A percentile compares a stretch with the other conserved stretches of the same genome.
Evolutionary conservation across 148 eudicot genomes (phyloP).

Genomic region (Vaccinium vitisidaea): DNA sequence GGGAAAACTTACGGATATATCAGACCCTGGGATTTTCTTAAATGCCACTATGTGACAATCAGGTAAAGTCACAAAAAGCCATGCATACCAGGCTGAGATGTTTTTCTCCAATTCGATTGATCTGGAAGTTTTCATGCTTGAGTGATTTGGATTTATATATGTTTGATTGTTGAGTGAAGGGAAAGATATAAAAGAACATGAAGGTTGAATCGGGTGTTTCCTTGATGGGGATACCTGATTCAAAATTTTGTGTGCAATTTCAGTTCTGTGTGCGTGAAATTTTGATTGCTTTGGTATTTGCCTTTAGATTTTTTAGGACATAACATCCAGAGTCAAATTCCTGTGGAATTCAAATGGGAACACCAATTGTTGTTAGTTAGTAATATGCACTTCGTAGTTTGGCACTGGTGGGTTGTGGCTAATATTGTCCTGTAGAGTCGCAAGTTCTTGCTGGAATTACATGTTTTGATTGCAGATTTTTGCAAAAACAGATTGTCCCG

Average conservation of each 20-base stretch:
- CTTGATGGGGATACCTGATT: background rate
- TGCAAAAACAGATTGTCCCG: background rate
- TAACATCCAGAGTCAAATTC: background rate
- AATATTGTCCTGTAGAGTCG: background rate
- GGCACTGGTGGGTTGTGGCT: background rate
- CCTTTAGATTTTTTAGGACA: background rate
- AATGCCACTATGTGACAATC: background rate
- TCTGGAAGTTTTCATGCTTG: background rate
- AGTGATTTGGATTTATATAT: background rate
- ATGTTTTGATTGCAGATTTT: background rate
- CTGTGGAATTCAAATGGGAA: background rate
- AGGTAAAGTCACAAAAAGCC: background rate
- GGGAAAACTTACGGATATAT: background rate
- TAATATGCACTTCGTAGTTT: background rate
- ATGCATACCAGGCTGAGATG: background rate
- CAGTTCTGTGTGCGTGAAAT: background rate
- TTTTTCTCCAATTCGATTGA: background rate
- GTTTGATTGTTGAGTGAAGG: background rate
- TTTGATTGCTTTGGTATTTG: background rate
- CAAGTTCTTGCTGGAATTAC: background rate
- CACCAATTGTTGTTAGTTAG: background rate
- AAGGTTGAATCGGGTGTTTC: background rate
- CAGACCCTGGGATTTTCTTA: background rate
- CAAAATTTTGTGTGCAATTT: background rate
- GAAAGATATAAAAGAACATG: background rate